Percentiles rank a stretch among this genome's conserved stretches.
Evolutionary conservation across 2,329 filamentous ascomycete genomes (phyloP).

Genomic region (Calycina herbarum): DNA sequence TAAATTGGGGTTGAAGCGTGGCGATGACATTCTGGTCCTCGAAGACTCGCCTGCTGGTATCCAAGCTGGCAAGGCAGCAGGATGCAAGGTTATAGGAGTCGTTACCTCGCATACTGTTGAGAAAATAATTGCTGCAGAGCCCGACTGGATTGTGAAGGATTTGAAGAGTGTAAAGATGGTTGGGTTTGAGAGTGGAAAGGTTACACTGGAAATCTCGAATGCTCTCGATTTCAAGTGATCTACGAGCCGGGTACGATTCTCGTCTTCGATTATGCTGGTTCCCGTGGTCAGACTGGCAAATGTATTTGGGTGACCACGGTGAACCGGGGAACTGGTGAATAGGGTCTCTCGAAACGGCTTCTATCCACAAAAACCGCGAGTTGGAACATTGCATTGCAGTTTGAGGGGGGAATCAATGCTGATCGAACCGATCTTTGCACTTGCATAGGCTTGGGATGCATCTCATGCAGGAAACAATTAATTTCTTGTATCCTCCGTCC

Average conservation of each 20-base stretch:
- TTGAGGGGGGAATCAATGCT: neutral
- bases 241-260: neutral
- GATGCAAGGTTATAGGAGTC: conserved; percentile 66
- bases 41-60: conserved; percentile 72
- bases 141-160: conserved; percentile 70
- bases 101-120: conserved; percentile 64
- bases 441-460: neutral
- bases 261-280: neutral
- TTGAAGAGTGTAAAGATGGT: conserved; percentile 60
- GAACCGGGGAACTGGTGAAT: neutral
- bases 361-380: neutral
- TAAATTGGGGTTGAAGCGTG: conserved; percentile 50
- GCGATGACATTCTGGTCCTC: conserved; percentile 55
- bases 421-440: neutral
- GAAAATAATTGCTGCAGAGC: conserved; percentile 60
- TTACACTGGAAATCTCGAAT: conserved; percentile 35
- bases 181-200: conserved; percentile 42
- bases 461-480: neutral
- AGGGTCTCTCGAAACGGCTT: neutral
- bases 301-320: neutral
- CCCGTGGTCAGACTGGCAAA: neutral
- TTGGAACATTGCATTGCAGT: neutral
- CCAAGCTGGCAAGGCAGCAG: conserved; percentile 67
- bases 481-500: neutral
- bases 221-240: conserved; percentile 25